Conservation (phyloP, 345 rosid genomes). For the Salix koriyanagi region DNA sequence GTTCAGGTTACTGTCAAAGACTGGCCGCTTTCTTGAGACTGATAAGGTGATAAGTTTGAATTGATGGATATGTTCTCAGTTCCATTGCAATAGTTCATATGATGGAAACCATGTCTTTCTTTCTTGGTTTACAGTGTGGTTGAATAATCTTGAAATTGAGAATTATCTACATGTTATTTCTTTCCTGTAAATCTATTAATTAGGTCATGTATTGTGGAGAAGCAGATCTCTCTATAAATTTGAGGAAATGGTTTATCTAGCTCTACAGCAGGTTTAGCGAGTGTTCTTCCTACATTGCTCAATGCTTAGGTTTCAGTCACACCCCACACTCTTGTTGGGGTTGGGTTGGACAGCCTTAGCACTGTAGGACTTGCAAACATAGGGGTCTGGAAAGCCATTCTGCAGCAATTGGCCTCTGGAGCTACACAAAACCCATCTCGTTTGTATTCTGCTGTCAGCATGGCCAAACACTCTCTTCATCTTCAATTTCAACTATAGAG, state of each 20-base stretch:
- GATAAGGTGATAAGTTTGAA: conserved; percentile 49
- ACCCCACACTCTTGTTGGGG: neutral
- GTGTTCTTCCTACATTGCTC: neutral
- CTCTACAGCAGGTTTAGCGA: neutral
- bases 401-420: too few relatives aligned
- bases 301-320: neutral
- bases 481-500: neutral
- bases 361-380: neutral
- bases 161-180: too few relatives aligned
- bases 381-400: neutral
- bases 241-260: neutral
- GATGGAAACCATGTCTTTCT: neutral
- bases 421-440: too few relatives aligned
- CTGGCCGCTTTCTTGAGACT: conserved; percentile 57
- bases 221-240: neutral
- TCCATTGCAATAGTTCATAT: neutral
- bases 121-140: neutral
- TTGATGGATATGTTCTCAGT: neutral
- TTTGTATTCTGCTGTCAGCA: too few relatives aligned
- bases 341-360: neutral
- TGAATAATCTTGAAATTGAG: too few relatives aligned
- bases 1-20: conserved; percentile 59
- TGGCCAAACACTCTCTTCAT: too few relatives aligned
- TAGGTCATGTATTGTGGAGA: neutral
- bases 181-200: too few relatives aligned